Conservation (phyloP, 768 basidiomycete species). For the Omphalotus guepiniiformis region DNA sequence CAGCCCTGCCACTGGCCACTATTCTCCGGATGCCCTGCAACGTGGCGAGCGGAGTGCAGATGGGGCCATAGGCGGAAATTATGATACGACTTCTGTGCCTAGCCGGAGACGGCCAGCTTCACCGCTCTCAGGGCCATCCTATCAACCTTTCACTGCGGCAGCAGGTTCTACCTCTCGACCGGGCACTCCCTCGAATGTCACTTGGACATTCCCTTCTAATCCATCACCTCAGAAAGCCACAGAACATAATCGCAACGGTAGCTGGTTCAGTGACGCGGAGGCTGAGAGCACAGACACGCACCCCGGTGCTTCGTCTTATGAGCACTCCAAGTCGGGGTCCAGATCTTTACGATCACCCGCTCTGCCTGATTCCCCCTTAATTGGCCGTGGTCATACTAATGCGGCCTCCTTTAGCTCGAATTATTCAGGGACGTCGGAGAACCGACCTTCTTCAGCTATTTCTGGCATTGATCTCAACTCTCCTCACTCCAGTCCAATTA, state of each 20-base stretch:
- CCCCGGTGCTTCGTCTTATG: constrained; percentile 20
- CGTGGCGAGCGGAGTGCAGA: constrained; percentile 30
- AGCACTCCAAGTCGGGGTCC: constrained; percentile 38
- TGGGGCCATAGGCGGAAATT: constrained; percentile 34
- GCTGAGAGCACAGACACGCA: constrained; percentile 28
- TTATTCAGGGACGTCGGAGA: constrained; percentile 27
- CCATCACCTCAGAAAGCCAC: constrained; percentile 24
- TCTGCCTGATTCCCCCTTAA: constrained; percentile 55
- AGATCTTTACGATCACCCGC: constrained; percentile 52
- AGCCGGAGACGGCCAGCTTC: constrained; percentile 66
- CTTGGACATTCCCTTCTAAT: constrained; percentile 51
- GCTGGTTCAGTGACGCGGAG: constrained; percentile 44
- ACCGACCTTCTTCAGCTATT: constrained; percentile 43
- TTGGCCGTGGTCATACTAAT: constrained; percentile 32
- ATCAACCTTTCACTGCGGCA: constrained; percentile 55
- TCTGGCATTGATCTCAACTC: constrained; percentile 49
- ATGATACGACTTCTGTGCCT: constrained; percentile 48
- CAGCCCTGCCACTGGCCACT: constrained; percentile 54
- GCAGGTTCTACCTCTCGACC: constrained; percentile 55
- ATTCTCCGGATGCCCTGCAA: constrained; percentile 52
- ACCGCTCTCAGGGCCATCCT: constrained; percentile 58
- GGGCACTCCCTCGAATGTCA: constrained; percentile 66
- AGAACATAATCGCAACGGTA: constrained; percentile 54
- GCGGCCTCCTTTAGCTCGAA: constrained; percentile 27
- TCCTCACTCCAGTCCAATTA: constrained; percentile 33